Conservation (phyloP, 768 basidiomycete species). For the Pleurotus platypus region DNA sequence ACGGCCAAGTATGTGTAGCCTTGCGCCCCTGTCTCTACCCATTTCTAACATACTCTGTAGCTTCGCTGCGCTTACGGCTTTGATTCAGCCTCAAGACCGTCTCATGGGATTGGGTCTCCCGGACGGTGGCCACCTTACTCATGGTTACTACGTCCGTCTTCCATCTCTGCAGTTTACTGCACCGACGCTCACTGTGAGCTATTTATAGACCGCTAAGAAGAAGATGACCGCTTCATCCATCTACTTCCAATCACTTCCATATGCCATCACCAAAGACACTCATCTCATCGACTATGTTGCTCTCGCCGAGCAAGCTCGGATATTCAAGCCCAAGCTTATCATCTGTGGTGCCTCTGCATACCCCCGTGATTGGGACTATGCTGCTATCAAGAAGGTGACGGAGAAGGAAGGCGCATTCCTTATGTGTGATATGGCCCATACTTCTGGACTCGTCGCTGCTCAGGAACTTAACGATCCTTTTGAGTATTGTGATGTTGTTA, state of each 20-base stretch:
- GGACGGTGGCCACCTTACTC: constrained; percentile 95
- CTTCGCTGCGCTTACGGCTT: constrained; percentile 94
- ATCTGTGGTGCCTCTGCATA: constrained; percentile 99
- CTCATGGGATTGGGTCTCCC: constrained; percentile 99
- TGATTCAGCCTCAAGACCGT: constrained; percentile 95
- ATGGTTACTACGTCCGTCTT: constrained; percentile 87
- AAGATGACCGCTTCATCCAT: constrained; percentile 99
- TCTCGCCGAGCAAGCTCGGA: constrained; percentile 80
- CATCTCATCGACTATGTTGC: constrained; percentile 87
- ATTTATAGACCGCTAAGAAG: constrained; percentile 86
- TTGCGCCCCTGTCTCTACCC: not conserved
- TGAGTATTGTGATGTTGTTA: constrained; percentile 95
- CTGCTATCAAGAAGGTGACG: constrained; percentile 71
- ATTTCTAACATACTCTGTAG: constrained; percentile 33
- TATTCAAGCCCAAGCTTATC: constrained; percentile 93
- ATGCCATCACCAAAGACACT: constrained; percentile 75
- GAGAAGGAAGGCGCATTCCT: constrained; percentile 89
- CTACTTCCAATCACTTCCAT: constrained; percentile 99
- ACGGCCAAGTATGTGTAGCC: constrained; percentile 5
- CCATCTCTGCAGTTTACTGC: constrained; percentile 7
- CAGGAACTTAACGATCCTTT: constrained; percentile 90
- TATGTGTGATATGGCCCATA: constrained; percentile 98
- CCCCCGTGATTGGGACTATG: constrained; percentile 98
- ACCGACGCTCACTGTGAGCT: constrained; percentile 8
- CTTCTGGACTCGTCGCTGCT: constrained; percentile 91